These are phyloP conservation scores for Populus simonii DNA, from an alignment of 345 rosid genomes.

Conservation along the genomic window DNA sequence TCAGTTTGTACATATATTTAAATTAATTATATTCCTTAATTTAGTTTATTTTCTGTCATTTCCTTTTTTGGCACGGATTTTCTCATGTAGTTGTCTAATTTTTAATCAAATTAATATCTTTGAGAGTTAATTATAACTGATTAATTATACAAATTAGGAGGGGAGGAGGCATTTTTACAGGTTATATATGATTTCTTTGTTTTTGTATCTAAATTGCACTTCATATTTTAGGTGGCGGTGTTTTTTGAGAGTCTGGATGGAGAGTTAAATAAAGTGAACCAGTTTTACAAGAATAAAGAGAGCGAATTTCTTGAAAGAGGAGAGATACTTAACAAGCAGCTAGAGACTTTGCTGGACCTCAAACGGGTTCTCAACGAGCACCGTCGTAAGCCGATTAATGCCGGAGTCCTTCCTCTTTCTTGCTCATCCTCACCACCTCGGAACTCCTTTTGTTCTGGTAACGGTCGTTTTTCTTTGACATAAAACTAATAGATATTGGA, in stretches of 20 bases:
- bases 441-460: conserved; percentile 63
- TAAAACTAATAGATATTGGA: neutral
- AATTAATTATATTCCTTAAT: too few species aligned
- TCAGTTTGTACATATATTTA: neutral
- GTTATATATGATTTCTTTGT: neutral
- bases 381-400: conserved; percentile 34
- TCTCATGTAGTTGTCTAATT: too few species aligned
- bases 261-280: conserved; percentile 85
- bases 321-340: conserved; percentile 66
- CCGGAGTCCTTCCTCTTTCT: conserved; percentile 38
- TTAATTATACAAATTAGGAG: too few species aligned
- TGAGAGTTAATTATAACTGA: too few species aligned
- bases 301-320: conserved; percentile 80
- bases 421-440: conserved; percentile 43
- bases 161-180: neutral
- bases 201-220: too few species aligned
- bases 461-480: conserved; percentile 1
- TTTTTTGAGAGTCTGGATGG: conserved; percentile 70
- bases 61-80: too few species aligned
- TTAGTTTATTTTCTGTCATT: too few species aligned
- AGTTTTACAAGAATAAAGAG: conserved; percentile 69
- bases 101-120: too few species aligned
- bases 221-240: conserved; percentile 46
- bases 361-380: conserved; percentile 53
- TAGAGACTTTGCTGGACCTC: conserved; percentile 57